Evolutionary conservation across 2,329 filamentous ascomycete species (phyloP).

Genomic region (Aspergillus flavus): DNA sequence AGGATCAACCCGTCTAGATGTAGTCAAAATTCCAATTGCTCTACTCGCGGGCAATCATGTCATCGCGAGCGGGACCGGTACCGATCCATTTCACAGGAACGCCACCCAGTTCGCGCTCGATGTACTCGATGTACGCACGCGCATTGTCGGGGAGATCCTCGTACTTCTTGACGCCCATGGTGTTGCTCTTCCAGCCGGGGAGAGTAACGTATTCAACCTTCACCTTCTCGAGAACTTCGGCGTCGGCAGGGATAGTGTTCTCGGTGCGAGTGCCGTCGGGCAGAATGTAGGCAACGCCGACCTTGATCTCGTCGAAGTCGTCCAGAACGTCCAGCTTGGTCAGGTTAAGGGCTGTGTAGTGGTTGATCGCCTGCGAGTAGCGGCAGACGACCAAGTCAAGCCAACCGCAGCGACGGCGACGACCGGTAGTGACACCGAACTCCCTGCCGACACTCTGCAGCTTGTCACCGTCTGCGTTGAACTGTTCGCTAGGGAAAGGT

Average conservation of each 20-base stretch:
- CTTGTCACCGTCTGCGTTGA: slow-evolving; percentile 59
- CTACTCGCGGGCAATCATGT: slow-evolving; percentile 58
- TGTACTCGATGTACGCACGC: slow-evolving; percentile 62
- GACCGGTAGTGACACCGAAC: slow-evolving; percentile 61
- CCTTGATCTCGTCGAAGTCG: slow-evolving; percentile 64
- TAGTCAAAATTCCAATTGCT: not conserved
- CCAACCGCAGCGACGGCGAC: slow-evolving; percentile 66
- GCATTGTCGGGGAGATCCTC: slow-evolving; percentile 61
- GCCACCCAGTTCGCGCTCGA: slow-evolving; percentile 58
- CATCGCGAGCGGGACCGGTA: slow-evolving; percentile 62
- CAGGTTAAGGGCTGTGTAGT: slow-evolving; percentile 60
- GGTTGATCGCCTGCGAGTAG: slow-evolving; percentile 60
- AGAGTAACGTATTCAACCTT: slow-evolving; percentile 63
- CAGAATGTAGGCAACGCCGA: slow-evolving; percentile 60
- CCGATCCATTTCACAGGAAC: slow-evolving; percentile 66
- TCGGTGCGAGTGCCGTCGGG: slow-evolving; percentile 52
- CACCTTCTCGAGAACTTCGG: slow-evolving; percentile 54
- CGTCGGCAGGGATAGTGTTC: slow-evolving; percentile 60
- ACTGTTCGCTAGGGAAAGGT: slow-evolving; percentile 65
- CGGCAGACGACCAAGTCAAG: slow-evolving; percentile 66
- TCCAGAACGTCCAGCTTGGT: slow-evolving; percentile 68
- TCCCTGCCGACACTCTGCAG: slow-evolving; percentile 60
- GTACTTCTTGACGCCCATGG: slow-evolving; percentile 59
- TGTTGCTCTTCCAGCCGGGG: slow-evolving; percentile 63
- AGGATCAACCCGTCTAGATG: slow-evolving; percentile 1